Percentiles rank a stretch among this genome's conserved stretches.
These are phyloP conservation scores for Capsella rubella DNA, from an alignment of 441 rosid genomes.

Conservation along the genomic window DNA sequence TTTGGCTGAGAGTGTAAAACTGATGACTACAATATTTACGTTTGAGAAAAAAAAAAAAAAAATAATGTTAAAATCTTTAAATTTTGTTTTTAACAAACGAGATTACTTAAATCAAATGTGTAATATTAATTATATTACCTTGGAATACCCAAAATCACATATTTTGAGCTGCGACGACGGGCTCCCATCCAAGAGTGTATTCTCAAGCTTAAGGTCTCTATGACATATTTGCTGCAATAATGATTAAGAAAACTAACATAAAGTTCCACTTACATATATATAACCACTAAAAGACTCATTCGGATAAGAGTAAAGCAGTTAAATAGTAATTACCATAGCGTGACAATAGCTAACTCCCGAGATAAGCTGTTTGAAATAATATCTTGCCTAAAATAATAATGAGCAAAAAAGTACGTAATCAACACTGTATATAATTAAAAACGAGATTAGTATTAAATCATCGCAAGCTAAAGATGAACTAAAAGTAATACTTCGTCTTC, in stretches of 20 bases:
- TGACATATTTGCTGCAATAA: constrained; percentile 69
- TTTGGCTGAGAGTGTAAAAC: constrained; percentile 77
- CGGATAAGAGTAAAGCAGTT: neutral
- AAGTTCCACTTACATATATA: constrained; percentile 18
- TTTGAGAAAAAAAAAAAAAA: neutral
- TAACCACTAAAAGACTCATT: neutral
- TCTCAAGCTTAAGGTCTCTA: constrained; percentile 78
- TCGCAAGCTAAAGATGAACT: neutral
- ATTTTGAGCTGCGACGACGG: constrained; percentile 64
- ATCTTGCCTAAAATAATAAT: constrained; percentile 55
- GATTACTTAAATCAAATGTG: neutral
- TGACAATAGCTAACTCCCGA: constrained; percentile 86
- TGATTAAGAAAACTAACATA: neutral
- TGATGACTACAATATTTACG: constrained; percentile 51
- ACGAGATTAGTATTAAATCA: neutral
- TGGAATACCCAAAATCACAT: constrained; percentile 74
- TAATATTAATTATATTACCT: constrained; percentile 44
- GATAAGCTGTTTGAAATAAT: constrained; percentile 70
- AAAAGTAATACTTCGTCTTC: constrained; percentile 63
- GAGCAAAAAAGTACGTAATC: constrained; percentile 14
- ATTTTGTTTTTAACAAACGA: neutral
- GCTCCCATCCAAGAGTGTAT: constrained; percentile 69
- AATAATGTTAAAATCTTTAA: neutral
- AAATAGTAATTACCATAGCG: constrained; percentile 54
- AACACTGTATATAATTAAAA: constrained; percentile 2